Conservation (phyloP, 345 rosid genomes). For the Ceriops zippeliana region DNA sequence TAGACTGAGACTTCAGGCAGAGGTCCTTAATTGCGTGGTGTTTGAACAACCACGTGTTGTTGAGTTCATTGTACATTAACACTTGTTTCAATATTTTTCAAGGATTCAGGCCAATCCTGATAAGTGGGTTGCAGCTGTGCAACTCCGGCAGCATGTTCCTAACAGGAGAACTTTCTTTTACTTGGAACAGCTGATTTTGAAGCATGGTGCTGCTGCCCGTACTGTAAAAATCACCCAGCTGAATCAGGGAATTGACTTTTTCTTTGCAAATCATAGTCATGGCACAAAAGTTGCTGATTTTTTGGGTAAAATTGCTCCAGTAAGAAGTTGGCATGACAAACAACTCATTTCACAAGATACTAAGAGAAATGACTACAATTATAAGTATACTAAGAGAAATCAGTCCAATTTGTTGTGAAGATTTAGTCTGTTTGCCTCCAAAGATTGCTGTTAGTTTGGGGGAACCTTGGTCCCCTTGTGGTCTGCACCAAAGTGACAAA, state of each 20-base stretch:
- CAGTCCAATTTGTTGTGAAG: constrained; percentile 39
- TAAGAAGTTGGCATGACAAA: constrained; percentile 38
- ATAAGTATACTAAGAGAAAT: constrained; percentile 55
- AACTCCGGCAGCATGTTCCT: constrained; percentile 64
- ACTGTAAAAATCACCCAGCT: constrained; percentile 56
- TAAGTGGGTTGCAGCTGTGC: constrained; percentile 59
- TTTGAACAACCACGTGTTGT: constrained; percentile 30
- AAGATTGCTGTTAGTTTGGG: constrained; percentile 24
- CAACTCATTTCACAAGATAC: constrained; percentile 56
- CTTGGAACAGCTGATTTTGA: constrained; percentile 52
- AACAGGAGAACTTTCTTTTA: constrained; percentile 55
- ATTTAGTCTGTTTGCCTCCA: constrained; percentile 35
- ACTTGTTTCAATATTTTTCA: constrained; percentile 31
- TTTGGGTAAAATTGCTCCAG: constrained; percentile 46
- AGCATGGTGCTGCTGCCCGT: constrained; percentile 48
- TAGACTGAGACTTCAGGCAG: constrained; percentile 26
- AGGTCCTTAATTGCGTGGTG: constrained; percentile 31
- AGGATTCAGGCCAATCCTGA: constrained; percentile 56
- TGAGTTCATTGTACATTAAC: constrained; percentile 27
- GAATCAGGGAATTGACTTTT: constrained; percentile 59
- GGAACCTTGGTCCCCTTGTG: constrained; percentile 53
- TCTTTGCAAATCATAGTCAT: constrained; percentile 55
- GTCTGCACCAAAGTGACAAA: constrained; percentile 59
- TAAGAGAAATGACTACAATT: constrained; percentile 47
- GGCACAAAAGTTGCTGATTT: constrained; percentile 49